phyloP scores from a whole-genome alignment of 371 early-diverging fungal species.

The Scutellospora calospora region DNA sequence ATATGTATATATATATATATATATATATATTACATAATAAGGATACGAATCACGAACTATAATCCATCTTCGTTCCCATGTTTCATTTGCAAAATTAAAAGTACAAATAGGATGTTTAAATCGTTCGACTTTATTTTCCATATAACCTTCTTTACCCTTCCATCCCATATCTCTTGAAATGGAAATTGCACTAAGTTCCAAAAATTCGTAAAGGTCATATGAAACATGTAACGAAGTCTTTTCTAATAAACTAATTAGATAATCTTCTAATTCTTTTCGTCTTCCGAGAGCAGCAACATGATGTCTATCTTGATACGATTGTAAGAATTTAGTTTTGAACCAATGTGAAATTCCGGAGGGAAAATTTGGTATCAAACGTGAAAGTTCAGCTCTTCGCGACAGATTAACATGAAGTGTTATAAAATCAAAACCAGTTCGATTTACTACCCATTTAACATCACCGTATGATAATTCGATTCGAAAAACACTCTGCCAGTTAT shows the following conservation, averaged over 20 bases:
- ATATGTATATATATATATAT: too few species aligned
- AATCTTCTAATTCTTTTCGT: slow-evolving; percentile 67
- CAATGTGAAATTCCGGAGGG: slow-evolving; percentile 48
- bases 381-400: slow-evolving; percentile 55
- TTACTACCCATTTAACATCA: slow-evolving; percentile 80
- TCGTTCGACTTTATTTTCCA: slow-evolving; percentile 65
- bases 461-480: slow-evolving; percentile 84
- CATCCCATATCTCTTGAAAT: slow-evolving; percentile 83
- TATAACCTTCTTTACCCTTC: slow-evolving; percentile 87
- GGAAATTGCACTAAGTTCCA: slow-evolving; percentile 80
- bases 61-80: slow-evolving; percentile 78
- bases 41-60: slow-evolving; percentile 79
- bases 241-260: slow-evolving; percentile 66
- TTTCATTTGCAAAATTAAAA: slow-evolving; percentile 47
- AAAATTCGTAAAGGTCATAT: slow-evolving; percentile 82
- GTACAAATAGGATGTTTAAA: slow-evolving; percentile 55
- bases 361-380: slow-evolving; percentile 58
- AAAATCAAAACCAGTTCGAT: slow-evolving; percentile 77
- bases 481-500: slow-evolving; percentile 60
- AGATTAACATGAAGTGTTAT: slow-evolving; percentile 71
- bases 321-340: slow-evolving; percentile 54
- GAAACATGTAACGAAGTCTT: slow-evolving; percentile 63
- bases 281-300: slow-evolving; percentile 53
- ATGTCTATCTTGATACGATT: slow-evolving; percentile 45
- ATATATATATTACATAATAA: neutral